These are phyloP conservation scores for Lactuca sativa DNA, from an alignment of 129 eudicot genomes.

Conservation along the genomic window DNA sequence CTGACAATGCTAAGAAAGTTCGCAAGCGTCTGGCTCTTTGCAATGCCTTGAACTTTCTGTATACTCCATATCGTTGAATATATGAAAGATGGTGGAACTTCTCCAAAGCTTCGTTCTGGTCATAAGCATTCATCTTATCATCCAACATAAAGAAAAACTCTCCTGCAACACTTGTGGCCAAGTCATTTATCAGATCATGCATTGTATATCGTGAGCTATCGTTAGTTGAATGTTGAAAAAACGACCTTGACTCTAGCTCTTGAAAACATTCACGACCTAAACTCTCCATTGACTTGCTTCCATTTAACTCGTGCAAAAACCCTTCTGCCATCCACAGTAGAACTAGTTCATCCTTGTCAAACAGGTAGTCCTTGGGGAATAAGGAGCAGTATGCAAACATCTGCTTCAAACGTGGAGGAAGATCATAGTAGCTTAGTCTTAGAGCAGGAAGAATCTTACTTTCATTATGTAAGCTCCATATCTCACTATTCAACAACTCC, in stretches of 20 bases:
- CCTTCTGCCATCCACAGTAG: conserved; percentile 42
- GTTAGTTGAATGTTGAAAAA: conserved; percentile 23
- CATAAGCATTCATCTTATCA: conserved; percentile 1
- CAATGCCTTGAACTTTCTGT: conserved; percentile 27
- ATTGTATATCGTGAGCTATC: conserved; percentile 4
- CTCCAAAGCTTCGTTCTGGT: conserved; percentile 18
- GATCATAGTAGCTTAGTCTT: conserved; percentile 41
- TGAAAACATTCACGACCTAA: conserved; percentile 27
- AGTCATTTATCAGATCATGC: conserved; percentile 41
- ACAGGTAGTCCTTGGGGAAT: conserved; percentile 34
- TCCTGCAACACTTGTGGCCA: conserved; percentile 34
- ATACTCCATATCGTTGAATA: conserved; percentile 25
- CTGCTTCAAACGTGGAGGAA: conserved; percentile 35
- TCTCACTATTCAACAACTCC: conserved; percentile 20
- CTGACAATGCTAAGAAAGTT: conserved; percentile 42
- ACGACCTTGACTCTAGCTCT: conserved; percentile 19
- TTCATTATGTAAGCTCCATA: conserved; percentile 25
- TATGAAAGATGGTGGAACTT: conserved; percentile 44
- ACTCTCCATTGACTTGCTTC: conserved; percentile 29
- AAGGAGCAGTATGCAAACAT: conserved; percentile 40
- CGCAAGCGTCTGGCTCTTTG: conserved; percentile 30
- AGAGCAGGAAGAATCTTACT: conserved; percentile 33
- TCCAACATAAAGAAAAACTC: conserved; percentile 25
- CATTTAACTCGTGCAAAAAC: conserved; percentile 7
- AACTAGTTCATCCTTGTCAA: conserved; percentile 29